phyloP scores from a whole-genome alignment of 1,139 yeast species.

The Sugiyamaella novakii region DNA sequence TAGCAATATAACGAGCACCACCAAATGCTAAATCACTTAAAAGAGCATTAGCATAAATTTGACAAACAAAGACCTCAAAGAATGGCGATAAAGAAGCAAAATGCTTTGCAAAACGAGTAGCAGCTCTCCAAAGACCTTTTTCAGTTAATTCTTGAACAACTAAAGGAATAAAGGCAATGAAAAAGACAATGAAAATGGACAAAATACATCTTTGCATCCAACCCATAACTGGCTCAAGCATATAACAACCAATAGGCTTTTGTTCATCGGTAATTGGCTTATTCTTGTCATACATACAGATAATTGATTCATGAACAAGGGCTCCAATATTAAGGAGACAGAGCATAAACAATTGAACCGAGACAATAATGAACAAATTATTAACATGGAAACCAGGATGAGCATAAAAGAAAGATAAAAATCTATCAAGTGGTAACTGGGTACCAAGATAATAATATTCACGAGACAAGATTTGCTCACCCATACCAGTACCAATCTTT shows the following conservation, averaged over 20 bases:
- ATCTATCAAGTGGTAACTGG: conserved; percentile 94
- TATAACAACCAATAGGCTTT: conserved; percentile 93
- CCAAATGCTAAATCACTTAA: conserved; percentile 93
- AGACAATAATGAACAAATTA: conserved; percentile 91
- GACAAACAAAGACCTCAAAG: conserved; percentile 98
- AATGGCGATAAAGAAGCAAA: conserved; percentile 88
- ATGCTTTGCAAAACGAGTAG: conserved; percentile 88
- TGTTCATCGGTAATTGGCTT: conserved; percentile 83
- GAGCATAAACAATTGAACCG: conserved; percentile 90
- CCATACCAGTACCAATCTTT: conserved; percentile 99
- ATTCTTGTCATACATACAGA: conserved; percentile 81
- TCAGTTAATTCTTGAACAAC: conserved; percentile 96
- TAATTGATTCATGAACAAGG: conserved; percentile 84
- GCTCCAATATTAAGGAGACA: conserved; percentile 90
- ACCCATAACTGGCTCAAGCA: conserved; percentile 83
- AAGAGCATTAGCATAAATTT: conserved; percentile 90
- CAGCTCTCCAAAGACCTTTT: conserved; percentile 96
- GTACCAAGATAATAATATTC: conserved; percentile 98
- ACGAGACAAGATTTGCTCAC: conserved; percentile 98
- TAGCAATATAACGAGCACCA: conserved; percentile 98
- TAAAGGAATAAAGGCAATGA: conserved; percentile 94
- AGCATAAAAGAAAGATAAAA: conserved; percentile 96
- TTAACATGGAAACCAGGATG: conserved; percentile 99
- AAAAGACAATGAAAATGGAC: conserved; percentile 97
- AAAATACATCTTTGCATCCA: conserved; percentile 98